Evolutionary conservation across 371 early-diverging fungal species (phyloP), one percentile per base, ranked within the genome.

Genomic region (Neoconidiobolus thromboides): DNA sequence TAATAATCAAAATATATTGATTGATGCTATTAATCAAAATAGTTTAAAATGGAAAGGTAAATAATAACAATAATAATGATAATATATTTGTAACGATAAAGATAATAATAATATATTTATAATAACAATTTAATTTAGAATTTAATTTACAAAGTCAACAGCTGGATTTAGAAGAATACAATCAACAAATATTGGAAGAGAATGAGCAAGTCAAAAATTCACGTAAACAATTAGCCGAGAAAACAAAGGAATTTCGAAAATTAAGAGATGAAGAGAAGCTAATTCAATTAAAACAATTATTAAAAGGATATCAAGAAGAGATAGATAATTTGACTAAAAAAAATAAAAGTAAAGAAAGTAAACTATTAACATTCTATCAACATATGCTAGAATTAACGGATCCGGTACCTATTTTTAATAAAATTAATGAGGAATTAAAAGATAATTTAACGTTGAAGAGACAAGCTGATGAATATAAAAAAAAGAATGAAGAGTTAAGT

Each of bases 301-400:
- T 88, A 12, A 88, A 86, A 71, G 89, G 81, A 2, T 93, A 92
- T 70, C 93, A 93, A 65, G 65, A 74, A 60, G 95, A 94, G 67
- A 94, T 94, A 60, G 95, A 94, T 64, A 73, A 72, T 48, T 76
- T 94, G 59, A 89, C 91, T 3, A 82, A 81, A 61, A 73, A 91
- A 50, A 83, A 85, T 47, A 92, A 91, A 68, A 76, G 71, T 52
- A 80, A 89, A n/a, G 89, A 93, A 61, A 82, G 78, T 55, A 78
- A 81, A 7, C 91, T 91, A 64, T 68, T 93, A 52, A 75, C 76
- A 40, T 68, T 92, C 12, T 92, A 89, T 71, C 84, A 86, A 61
- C 62, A 78, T 9, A 69, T 92, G 4, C 81, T 83, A 3, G 87
- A 89, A 48, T 87, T 86, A 6, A 91, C 94, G 0, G 91, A 93